These are phyloP conservation scores for Hermanozyma aechmeae DNA, from an alignment of 805 yeast genomes.

Conservation along the genomic window DNA sequence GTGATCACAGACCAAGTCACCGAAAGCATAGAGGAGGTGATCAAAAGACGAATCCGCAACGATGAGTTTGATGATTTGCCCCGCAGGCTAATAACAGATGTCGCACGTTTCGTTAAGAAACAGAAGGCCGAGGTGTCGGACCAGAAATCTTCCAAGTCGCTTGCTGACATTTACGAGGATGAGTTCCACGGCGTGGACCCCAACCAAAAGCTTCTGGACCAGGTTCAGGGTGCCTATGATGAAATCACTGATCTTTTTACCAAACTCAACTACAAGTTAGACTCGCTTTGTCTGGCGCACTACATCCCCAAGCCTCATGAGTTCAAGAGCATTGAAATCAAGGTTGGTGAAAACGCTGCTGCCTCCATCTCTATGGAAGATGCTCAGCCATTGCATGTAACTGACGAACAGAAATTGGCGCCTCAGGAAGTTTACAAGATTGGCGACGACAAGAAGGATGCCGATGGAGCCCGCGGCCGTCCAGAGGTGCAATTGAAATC, in stretches of 20 bases:
- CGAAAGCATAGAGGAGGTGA: slow-evolving; percentile 79
- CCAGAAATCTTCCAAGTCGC: slow-evolving; percentile 73
- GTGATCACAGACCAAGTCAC: slow-evolving; percentile 86
- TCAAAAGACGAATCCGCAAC: slow-evolving; percentile 68
- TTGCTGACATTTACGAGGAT: slow-evolving; percentile 89
- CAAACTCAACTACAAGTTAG: slow-evolving; percentile 60
- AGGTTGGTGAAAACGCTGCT: slow-evolving; percentile 44
- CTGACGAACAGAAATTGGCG: slow-evolving; percentile 69
- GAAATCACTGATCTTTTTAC: slow-evolving; percentile 65
- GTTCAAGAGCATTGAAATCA: slow-evolving; percentile 62
- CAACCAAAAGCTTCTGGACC: slow-evolving; percentile 47
- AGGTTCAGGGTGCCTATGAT: slow-evolving; percentile 61
- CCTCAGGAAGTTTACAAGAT: slow-evolving; percentile 86
- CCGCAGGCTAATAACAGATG: slow-evolving; percentile 57
- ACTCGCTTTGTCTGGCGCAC: slow-evolving; percentile 88
- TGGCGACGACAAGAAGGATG: slow-evolving; percentile 28
- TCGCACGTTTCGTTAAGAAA: slow-evolving; percentile 43
- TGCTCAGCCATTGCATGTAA: slow-evolving; percentile 83
- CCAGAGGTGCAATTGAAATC: slow-evolving; percentile 60
- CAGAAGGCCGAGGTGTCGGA: slow-evolving; percentile 65
- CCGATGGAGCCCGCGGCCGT: slow-evolving; percentile 21
- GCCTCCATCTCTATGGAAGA: slow-evolving; percentile 90
- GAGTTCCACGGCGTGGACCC: slow-evolving; percentile 47
- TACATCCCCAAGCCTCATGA: slow-evolving; percentile 87
- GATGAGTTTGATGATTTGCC: slow-evolving; percentile 80